Base-by-base conservation (phyloP, 495 filamentous ascomycete species). In the Massariosphaeria phaeospora region DNA sequence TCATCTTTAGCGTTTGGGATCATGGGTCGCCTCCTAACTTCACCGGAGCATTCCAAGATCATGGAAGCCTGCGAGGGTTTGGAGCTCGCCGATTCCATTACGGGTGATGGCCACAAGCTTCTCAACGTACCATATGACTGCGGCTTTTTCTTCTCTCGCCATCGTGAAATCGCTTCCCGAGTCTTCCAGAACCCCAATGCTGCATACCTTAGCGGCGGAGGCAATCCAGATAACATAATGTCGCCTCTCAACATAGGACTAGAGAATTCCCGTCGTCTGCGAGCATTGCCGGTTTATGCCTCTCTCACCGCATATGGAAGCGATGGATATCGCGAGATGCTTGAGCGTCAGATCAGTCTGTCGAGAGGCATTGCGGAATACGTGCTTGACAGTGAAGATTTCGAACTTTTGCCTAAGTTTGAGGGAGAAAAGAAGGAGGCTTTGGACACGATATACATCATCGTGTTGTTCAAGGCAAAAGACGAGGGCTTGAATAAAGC, bases 71-170 rank as follows among this genome's bases (percentile, higher is more conserved):
- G 73, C 2, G 77, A 77, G 7, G 88, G 87, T 2, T 64, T 95
- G n/a, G 87, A 95, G 50, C 72, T 91, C 13, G 89, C 84, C 1
- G 89, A 97, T 65, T 94, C 88, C 29, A 86, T 97, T 29, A 79
- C 85, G 0, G 84, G 85, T 0, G 91, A 97, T 61, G 87, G 77
- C 1, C 91, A 97, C 67, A 96, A 96, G 64, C 70, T 96, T 5
- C 76, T 97, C n/a, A 96, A 96, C 59, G 89, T 95, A 23, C 91
- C 91, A 3, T 97, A 97, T 56, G 91, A 97, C 67, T 90, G 81
- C 59, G 91, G 91, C 12, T 86, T 96, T 68, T 95, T 94, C 76
- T 77, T 95, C 57, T 84, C 79, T 58, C 81, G 83, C 8, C 73
- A 86, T 47, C 70, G 77, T 0, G 60, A 72, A 3, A 67, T 83